Base-by-base conservation (phyloP, 2,329 filamentous ascomycete species). In the Paracamarosporium sp. region DNA sequence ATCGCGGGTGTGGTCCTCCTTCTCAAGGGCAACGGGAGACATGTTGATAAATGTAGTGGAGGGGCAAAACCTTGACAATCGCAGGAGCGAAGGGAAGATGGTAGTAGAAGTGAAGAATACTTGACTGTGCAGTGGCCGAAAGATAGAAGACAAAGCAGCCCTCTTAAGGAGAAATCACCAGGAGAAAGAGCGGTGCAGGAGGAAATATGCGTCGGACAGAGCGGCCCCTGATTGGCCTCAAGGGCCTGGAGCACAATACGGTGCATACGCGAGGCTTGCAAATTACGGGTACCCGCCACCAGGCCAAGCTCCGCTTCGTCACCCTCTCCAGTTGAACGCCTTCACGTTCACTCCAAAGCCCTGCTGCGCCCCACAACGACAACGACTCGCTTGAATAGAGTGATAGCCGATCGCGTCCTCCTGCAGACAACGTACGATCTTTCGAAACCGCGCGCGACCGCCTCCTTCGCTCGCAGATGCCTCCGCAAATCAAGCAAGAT, bases 401-500 rank as follows among this genome's bases (percentile, higher is more conserved):
- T 7, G n/a, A 31, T 9, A 5, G 15, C 25, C 20, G 11, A 45
- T 55, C 51, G 33, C 43, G 30, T 30, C 27, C 24, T 35, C 17
- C 36, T 36, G 52, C 33, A 53, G 2, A 36, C 27, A 51, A 30
- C 53, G 17, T 50, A 47, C 35, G 27, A 48, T 24, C 7, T 22
- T 43, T 41, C 12, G 36, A 24, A 17, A 40, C 48, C 44, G 46
- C 43, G 55, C 36, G 35, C 56, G 27, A 24, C 35, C 53, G 30
- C 47, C 20, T 43, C 45, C 22, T 31, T 15, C 44, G 33, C 33
- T 15, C 53, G 50, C 60, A 33, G 55, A 94, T 96, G 88, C 90
- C 91, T 55, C 90, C 93, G 12, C 93, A 97, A 77, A 97, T 97
- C 76, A 97, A 98, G 78, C 91, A 96, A 76, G 93, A 97, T 75